phyloP scores from a whole-genome alignment of 2,329 filamentous ascomycete genomes.

The Emmonsia crescens region DNA sequence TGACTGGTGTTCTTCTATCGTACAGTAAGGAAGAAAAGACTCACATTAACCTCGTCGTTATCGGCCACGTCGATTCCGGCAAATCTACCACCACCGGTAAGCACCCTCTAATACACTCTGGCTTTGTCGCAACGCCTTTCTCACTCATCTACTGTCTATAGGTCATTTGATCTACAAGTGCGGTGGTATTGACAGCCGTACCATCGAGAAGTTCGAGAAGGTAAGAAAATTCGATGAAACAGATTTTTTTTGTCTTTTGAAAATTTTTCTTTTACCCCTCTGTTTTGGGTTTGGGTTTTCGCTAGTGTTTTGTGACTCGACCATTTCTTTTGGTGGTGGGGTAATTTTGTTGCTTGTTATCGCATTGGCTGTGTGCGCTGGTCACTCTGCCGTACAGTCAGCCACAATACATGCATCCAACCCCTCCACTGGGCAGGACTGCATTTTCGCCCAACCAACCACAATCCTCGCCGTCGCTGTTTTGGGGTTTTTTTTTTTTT shows the following conservation, averaged over 20 bases:
- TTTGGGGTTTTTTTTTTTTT: no score
- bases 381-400: background rate
- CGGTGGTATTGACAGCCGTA: constrained; percentile 99
- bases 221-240: constrained; percentile 40
- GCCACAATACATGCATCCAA: background rate
- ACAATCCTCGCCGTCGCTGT: background rate
- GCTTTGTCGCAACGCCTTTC: background rate
- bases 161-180: constrained; percentile 99
- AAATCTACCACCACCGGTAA: constrained; percentile 95
- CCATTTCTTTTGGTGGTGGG: background rate
- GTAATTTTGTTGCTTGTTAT: background rate
- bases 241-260: constrained; percentile 12
- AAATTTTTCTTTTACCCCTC: constrained; percentile 18
- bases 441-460: background rate
- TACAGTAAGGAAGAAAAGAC: constrained; percentile 85
- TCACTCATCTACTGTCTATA: constrained; percentile 29
- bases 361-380: background rate
- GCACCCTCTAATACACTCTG: constrained; percentile 22
- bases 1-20: constrained; percentile 4
- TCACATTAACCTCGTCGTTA: constrained; percentile 97
- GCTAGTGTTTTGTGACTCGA: background rate
- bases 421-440: background rate
- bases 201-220: constrained; percentile 99
- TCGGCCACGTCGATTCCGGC: constrained; percentile 99
- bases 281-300: constrained; percentile 1